Base-by-base conservation (phyloP, 139 green algal genomes). In the Closterium sp. region DNA sequence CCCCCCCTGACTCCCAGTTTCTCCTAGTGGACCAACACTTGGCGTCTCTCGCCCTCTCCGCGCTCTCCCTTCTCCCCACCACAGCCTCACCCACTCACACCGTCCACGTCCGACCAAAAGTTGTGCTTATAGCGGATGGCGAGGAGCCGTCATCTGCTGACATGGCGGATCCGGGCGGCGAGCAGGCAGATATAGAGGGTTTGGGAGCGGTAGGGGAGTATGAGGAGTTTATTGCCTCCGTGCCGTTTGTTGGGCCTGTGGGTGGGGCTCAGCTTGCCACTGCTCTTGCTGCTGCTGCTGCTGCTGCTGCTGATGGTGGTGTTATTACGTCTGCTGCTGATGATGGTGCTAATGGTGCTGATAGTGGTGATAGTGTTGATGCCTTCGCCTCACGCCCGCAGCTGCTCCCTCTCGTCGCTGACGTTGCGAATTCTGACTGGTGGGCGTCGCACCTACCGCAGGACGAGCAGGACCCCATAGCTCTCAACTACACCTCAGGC, bases 401-500 rank as follows among this genome's bases (percentile, higher is more conserved):
- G 5, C 25, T 76, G 55, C 55, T 76, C 55, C 12, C 55, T 76
- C 55, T 76, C 0, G 55, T 76, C 0, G 12, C 55, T 76, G 55
- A 76, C 12, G 55, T 76, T 16, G 55, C 55, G 1, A 2, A 76
- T 76, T 76, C 55, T 1, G 55, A 76, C 55, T 76, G 55, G 55
- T 76, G 55, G 55, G 35, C 35, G 25, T 90, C 33, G 2, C 28
- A 84, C 28, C 33, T 31, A 31, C 87, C 34, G 34, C 6, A 21
- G n/a, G 34, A 90, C 25, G 87, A 90, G 87, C 28, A 34, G 87
- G 36, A 84, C n/a, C 25, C 34, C 31, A 90, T 90, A 33, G 36
- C 35, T 3, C 9, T 90, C n/a, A 90, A 90, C 43, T 90, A 90
- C 87, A 90, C 87, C 7, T 90, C 87, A 90, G 87, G 87, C 28